A percentile compares a stretch with the other conserved stretches of the same genome.
These are phyloP conservation scores for Lactarius quietus DNA, from an alignment of 768 basidiomycete species.

Conservation along the genomic window DNA sequence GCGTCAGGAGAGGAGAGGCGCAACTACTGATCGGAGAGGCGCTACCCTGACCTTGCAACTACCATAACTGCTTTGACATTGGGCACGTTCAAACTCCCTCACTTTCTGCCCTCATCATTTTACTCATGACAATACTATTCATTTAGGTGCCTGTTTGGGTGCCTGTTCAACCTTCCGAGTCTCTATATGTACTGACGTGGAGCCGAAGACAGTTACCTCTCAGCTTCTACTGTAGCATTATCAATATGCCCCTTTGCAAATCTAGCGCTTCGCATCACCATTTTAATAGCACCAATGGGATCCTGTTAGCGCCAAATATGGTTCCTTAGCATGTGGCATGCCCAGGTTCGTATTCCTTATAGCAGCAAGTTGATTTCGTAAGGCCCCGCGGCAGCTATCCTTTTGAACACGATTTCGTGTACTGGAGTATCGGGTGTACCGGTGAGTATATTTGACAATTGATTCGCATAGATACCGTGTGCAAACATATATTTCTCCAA, in stretches of 20 bases:
- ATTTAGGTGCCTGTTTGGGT: slow-evolving; percentile 25
- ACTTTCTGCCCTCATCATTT: not conserved
- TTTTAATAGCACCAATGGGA: not conserved
- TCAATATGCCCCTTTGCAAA: not conserved
- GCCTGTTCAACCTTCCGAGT: slow-evolving; percentile 30
- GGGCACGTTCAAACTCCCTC: slow-evolving; percentile 13
- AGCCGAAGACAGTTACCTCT: not conserved
- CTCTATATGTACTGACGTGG: slow-evolving; percentile 20
- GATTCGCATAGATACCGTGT: not conserved
- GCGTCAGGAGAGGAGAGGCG: too few relatives aligned
- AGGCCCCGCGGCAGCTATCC: too few relatives aligned
- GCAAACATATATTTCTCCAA: too few relatives aligned
- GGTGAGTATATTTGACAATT: not conserved
- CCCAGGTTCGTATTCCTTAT: too few relatives aligned
- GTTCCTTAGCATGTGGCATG: slow-evolving; percentile 20
- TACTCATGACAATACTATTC: not conserved
- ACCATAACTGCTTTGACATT: too few relatives aligned
- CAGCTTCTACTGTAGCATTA: not conserved
- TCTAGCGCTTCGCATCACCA: not conserved
- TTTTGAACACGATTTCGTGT: not conserved
- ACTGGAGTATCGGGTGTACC: slow-evolving; percentile 7
- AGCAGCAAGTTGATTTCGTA: too few relatives aligned
- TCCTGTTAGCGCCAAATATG: not conserved
- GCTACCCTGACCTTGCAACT: too few relatives aligned
- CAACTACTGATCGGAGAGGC: too few relatives aligned